Conservation (phyloP, 345 rosid genomes). For the Barbarea vulgaris region DNA sequence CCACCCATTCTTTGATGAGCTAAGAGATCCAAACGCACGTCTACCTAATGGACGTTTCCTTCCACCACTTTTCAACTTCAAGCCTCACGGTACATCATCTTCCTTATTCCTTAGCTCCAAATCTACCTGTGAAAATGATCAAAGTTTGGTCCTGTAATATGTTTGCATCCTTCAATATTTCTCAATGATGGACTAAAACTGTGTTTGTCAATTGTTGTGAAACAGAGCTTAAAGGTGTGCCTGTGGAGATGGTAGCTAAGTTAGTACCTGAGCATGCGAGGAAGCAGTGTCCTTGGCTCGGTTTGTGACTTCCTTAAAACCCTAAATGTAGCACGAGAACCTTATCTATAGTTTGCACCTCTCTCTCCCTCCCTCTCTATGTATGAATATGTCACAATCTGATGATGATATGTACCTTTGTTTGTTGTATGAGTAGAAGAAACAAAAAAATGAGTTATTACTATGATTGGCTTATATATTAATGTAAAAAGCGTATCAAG, state of each 20-base stretch:
- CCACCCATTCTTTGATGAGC: constrained; percentile 97
- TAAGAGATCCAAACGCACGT: constrained; percentile 74
- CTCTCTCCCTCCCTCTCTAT: not conserved
- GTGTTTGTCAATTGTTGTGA: too few relatives aligned
- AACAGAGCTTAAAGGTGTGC: constrained; percentile 83
- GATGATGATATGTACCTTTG: constrained; percentile 34
- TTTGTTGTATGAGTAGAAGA: constrained; percentile 42
- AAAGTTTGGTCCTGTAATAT: too few relatives aligned
- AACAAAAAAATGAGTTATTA: too few relatives aligned
- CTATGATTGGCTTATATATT: constrained; percentile 7
- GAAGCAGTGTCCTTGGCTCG: constrained; percentile 77
- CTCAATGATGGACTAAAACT: too few relatives aligned
- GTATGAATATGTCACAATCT: constrained; percentile 37
- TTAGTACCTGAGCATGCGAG: constrained; percentile 86
- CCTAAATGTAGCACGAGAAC: constrained; percentile 19
- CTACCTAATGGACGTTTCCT: constrained; percentile 88
- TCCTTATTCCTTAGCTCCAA: not conserved
- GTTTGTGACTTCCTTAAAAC: constrained; percentile 47
- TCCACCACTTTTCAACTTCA: constrained; percentile 88
- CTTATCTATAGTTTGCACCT: not conserved
- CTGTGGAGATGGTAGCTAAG: constrained; percentile 65
- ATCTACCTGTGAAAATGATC: too few relatives aligned
- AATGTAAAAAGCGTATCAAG: constrained; percentile 25
- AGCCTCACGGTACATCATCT: constrained; percentile 66
- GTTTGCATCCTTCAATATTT: too few relatives aligned